Evolutionary conservation across 805 yeast species (phyloP).

Genomic region (Kodamaea nitidulidarum): DNA sequence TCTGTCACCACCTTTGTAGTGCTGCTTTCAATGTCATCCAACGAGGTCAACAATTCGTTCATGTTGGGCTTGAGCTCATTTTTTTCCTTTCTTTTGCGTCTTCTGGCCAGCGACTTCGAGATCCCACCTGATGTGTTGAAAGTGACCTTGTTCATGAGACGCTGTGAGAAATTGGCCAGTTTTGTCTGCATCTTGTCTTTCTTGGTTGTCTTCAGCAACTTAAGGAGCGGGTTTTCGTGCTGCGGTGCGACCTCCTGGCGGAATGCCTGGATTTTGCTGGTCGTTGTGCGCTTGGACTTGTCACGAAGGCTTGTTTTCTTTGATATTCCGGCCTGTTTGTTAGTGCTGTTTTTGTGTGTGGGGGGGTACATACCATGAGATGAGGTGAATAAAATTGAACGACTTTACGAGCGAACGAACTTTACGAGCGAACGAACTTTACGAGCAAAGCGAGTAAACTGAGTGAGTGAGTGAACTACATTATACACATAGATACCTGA

Average conservation of each 20-base stretch:
- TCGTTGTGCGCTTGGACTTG: slow-evolving; percentile 24
- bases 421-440: no score
- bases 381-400: background rate
- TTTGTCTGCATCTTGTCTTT: slow-evolving; percentile 47
- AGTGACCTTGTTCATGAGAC: slow-evolving; percentile 24
- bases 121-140: slow-evolving; percentile 42
- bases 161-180: slow-evolving; percentile 33
- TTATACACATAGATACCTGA: no score
- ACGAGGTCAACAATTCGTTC: slow-evolving; percentile 55
- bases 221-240: slow-evolving; percentile 44
- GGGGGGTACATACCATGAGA: slow-evolving; percentile 6
- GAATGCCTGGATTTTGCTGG: slow-evolving; percentile 26
- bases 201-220: slow-evolving; percentile 49
- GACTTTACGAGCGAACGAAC: no score
- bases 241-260: slow-evolving; percentile 16
- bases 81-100: slow-evolving; percentile 56
- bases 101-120: slow-evolving; percentile 62
- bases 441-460: no score
- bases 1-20: slow-evolving; percentile 11
- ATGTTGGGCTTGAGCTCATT: slow-evolving; percentile 66
- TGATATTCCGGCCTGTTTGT: slow-evolving; percentile 25
- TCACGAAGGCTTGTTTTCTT: slow-evolving; percentile 35
- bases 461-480: no score
- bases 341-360: slow-evolving; percentile 8
- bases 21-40: slow-evolving; percentile 34